Evolutionary conservation across 2,329 filamentous ascomycete species (phyloP).

Genomic region (Botrytis elliptica): DNA sequence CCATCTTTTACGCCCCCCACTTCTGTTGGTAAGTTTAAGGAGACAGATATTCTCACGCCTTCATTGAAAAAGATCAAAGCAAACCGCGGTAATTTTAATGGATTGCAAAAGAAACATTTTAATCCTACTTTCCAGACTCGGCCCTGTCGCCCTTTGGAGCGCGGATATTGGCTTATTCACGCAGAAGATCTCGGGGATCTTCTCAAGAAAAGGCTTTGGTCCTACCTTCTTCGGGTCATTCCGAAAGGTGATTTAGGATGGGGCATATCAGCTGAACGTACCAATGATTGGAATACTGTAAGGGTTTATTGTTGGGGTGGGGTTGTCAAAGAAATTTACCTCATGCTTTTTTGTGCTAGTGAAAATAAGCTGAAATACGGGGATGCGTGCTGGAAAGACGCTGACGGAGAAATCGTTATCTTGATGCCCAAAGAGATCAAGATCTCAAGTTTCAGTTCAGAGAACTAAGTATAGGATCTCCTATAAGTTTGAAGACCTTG

Average conservation of each 20-base stretch:
- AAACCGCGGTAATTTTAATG: constrained; percentile 51
- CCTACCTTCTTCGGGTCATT: constrained; percentile 59
- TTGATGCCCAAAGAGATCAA: background rate
- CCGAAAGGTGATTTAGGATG: constrained; percentile 60
- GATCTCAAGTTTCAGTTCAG: background rate
- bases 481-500: background rate
- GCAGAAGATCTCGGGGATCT: constrained; percentile 53
- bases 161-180: constrained; percentile 75
- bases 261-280: constrained; percentile 60
- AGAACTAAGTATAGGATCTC: background rate
- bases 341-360: constrained; percentile 72
- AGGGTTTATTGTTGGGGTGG: constrained; percentile 78
- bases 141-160: constrained; percentile 58
- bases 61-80: constrained; percentile 50
- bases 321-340: constrained; percentile 68
- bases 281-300: constrained; percentile 46
- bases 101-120: constrained; percentile 18
- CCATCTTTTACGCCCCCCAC: constrained; percentile 53
- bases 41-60: constrained; percentile 54
- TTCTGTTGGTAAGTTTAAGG: constrained; percentile 47
- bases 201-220: constrained; percentile 58
- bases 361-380: constrained; percentile 58
- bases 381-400: constrained; percentile 66
- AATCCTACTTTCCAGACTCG: constrained; percentile 51
- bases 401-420: constrained; percentile 47